Percentiles rank a stretch among this genome's conserved stretches.
Conservation (phyloP, 2,329 filamentous ascomycete genomes). For the Ampelomyces quisqualis region DNA sequence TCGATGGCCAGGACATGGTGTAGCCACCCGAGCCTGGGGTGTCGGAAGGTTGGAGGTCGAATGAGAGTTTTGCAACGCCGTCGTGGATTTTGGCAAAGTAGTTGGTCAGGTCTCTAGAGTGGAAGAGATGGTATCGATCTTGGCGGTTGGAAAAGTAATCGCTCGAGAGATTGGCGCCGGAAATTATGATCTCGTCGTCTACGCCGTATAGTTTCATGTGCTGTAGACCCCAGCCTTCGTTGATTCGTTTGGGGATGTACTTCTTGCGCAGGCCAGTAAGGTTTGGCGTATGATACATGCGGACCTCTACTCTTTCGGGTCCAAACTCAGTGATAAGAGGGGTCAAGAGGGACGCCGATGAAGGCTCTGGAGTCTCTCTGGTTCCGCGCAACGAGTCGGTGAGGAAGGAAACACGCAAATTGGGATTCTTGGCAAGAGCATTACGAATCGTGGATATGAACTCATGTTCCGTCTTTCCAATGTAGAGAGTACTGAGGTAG, state of each 20-base stretch:
- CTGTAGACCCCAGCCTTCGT: conserved; percentile 96
- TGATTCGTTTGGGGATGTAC: conserved; percentile 82
- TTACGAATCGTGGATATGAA: conserved; percentile 76
- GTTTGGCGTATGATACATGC: conserved; percentile 98
- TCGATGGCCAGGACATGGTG: conserved; percentile 68
- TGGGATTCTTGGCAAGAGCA: conserved; percentile 71
- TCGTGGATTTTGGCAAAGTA: conserved; percentile 80
- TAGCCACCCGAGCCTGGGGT: conserved; percentile 53
- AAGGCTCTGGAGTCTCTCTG: conserved; percentile 80
- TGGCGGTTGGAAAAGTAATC: conserved; percentile 98
- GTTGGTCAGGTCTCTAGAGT: conserved; percentile 73
- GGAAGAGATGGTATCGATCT: conserved; percentile 91
- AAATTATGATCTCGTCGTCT: conserved; percentile 93
- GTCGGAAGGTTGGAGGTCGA: conserved; percentile 67
- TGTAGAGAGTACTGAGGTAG: conserved; percentile 94
- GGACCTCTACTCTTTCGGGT: conserved; percentile 78
- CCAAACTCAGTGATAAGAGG: conserved; percentile 85
- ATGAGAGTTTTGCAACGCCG: conserved; percentile 77
- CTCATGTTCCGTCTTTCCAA: conserved; percentile 89
- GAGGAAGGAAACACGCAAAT: conserved; percentile 80
- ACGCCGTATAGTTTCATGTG: conserved; percentile 99
- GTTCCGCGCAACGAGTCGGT: conserved; percentile 92
- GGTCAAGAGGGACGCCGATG: conserved; percentile 83
- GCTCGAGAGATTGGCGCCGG: conserved; percentile 79
- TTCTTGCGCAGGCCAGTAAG: conserved; percentile 83